These are phyloP conservation scores for Phytopythium montanum DNA, from an alignment of 352 stramenopile genomes.

Conservation along the genomic window DNA sequence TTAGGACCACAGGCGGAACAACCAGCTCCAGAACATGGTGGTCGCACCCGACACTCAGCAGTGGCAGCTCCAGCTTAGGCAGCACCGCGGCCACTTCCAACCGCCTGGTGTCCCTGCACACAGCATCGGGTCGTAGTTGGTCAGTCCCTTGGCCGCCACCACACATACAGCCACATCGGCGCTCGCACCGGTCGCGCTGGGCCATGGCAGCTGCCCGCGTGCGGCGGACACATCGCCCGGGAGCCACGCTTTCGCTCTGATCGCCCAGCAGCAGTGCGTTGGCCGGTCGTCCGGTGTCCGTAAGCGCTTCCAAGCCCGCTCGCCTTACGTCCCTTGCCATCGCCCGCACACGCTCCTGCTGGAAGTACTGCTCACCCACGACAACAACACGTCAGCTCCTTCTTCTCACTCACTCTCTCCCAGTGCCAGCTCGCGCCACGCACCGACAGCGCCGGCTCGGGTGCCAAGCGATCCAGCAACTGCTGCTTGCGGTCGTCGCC, in stretches of 20 bases:
- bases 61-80: slow-evolving; percentile 45
- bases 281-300: background rate
- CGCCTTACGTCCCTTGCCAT: background rate
- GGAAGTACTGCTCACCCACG: slow-evolving; percentile 3
- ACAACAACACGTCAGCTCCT: background rate
- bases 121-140: background rate
- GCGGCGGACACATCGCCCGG: slow-evolving; percentile 4
- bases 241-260: background rate
- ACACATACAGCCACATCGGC: background rate
- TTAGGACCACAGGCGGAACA: slow-evolving; percentile 2
- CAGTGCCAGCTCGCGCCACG: background rate
- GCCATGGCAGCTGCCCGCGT: slow-evolving; percentile 4
- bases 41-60: slow-evolving; percentile 37
- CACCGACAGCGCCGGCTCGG: slow-evolving; percentile 5
- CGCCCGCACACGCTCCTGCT: slow-evolving; percentile 3
- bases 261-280: background rate
- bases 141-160: background rate
- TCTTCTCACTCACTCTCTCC: background rate
- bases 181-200: slow-evolving; percentile 4
- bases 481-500: slow-evolving; percentile 4
- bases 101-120: slow-evolving; percentile 4
- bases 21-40: background rate
- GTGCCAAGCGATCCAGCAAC: background rate
- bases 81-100: slow-evolving; percentile 19
- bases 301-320: slow-evolving; percentile 5